Conservation (phyloP, 2,329 filamentous ascomycete genomes). For the Colletotrichum limetticola region DNA sequence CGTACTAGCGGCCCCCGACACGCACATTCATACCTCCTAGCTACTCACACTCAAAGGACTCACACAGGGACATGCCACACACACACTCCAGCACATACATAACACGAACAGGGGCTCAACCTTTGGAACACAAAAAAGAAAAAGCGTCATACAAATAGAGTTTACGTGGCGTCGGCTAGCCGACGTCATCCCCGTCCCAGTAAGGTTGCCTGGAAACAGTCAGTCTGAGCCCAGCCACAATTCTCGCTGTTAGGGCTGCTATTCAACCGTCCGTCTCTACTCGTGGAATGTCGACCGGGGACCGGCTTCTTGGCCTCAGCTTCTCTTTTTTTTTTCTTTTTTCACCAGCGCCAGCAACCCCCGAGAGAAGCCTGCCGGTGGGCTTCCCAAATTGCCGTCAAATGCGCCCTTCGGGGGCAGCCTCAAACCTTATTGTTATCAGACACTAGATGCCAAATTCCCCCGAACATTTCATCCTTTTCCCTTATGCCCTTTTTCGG, state of each 20-base stretch:
- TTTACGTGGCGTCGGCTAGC: constrained; percentile 26
- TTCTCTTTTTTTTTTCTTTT: background rate
- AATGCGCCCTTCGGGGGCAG: constrained; percentile 13
- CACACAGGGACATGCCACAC: background rate
- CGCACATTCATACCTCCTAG: background rate
- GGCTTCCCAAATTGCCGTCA: constrained; percentile 3
- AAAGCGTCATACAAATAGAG: constrained; percentile 27
- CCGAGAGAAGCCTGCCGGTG: background rate
- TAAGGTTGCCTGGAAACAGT: constrained; percentile 20
- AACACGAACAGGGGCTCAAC: constrained; percentile 10
- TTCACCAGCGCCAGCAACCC: background rate
- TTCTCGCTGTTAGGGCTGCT: constrained; percentile 12
- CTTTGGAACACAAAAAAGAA: background rate
- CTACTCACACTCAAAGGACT: background rate
- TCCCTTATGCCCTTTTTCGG: background rate
- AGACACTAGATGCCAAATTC: background rate
- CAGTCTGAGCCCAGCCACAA: constrained; percentile 24
- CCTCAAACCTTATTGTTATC: constrained; percentile 2
- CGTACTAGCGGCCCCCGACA: background rate
- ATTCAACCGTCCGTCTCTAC: background rate
- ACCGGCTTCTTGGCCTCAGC: background rate
- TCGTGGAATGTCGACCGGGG: background rate
- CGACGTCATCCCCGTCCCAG: constrained; percentile 23
- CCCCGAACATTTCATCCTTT: background rate
- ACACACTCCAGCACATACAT: background rate